A percentile compares a stretch with the other conserved stretches of the same genome.
Conservation (phyloP, 2,329 filamentous ascomycete species). For the Reticulascus tulasneorum region DNA sequence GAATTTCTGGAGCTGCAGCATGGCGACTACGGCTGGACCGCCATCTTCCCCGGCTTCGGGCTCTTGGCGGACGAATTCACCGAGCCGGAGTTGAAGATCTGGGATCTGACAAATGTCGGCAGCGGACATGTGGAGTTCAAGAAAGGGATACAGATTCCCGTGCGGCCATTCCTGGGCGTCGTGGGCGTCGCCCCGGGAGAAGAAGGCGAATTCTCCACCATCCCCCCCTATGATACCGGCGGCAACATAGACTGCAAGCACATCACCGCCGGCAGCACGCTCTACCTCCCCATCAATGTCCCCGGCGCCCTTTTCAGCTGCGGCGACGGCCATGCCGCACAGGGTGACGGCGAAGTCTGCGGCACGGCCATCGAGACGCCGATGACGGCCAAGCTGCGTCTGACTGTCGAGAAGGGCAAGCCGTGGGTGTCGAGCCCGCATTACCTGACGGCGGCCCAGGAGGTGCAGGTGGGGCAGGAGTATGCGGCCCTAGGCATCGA, state of each 20-base stretch:
- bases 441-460: constrained; percentile 33
- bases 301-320: constrained; percentile 49
- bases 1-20: constrained; percentile 43
- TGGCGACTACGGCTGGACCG: constrained; percentile 48
- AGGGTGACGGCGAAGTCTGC: constrained; percentile 52
- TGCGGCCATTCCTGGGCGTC: constrained; percentile 48
- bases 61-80: constrained; percentile 45
- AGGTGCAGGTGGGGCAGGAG: constrained; percentile 17
- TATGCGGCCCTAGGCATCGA: constrained; percentile 46
- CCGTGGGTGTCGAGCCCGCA: constrained; percentile 44
- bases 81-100: constrained; percentile 41
- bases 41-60: constrained; percentile 46
- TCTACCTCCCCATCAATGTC: constrained; percentile 47
- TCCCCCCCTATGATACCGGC: constrained; percentile 47
- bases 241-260: constrained; percentile 54
- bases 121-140: constrained; percentile 37
- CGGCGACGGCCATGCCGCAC: constrained; percentile 50
- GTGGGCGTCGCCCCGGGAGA: constrained; percentile 45
- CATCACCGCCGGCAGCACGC: constrained; percentile 38
- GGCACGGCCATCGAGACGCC: constrained; percentile 54
- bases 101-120: constrained; percentile 30
- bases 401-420: constrained; percentile 43
- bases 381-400: constrained; percentile 42
- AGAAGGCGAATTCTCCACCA: constrained; percentile 41
- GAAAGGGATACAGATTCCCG: constrained; percentile 42